Evolutionary conservation across 345 rosid species (phyloP).

Genomic region (Pistacia vera): DNA sequence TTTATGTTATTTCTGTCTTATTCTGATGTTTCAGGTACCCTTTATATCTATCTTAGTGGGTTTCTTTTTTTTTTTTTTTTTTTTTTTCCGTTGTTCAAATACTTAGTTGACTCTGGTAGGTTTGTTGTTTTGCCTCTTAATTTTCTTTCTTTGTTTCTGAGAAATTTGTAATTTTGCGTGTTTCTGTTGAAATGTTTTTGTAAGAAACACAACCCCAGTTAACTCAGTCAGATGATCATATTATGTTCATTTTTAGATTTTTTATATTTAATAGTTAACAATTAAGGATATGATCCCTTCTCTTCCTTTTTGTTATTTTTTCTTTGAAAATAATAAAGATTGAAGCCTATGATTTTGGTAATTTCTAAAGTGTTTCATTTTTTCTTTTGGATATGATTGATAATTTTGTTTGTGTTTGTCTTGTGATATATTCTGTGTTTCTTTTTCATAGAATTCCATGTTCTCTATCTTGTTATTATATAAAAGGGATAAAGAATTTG

Average conservation of each 20-base stretch:
- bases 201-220: not conserved
- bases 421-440: slow-evolving; percentile 1
- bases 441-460: not conserved
- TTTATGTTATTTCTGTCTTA: not conserved
- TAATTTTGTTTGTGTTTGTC: not conserved
- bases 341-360: not conserved
- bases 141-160: slow-evolving; percentile 19
- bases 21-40: slow-evolving; percentile 5
- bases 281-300: not conserved
- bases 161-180: not conserved
- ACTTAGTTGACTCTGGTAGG: not conserved
- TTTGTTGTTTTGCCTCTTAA: slow-evolving; percentile 12
- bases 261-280: not conserved
- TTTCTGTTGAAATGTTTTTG: not conserved
- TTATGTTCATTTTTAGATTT: not conserved
- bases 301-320: not conserved
- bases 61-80: slow-evolving; percentile 12
- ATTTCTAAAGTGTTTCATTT: not conserved
- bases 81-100: not conserved
- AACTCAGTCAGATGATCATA: not conserved
- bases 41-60: not conserved
- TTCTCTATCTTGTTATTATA: not conserved
- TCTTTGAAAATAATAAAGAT: too few species aligned
- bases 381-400: not conserved
- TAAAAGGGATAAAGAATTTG: not conserved